Evolutionary conservation across 2,329 filamentous ascomycete genomes (phyloP).

Genomic region (Diaporthe amygdali): DNA sequence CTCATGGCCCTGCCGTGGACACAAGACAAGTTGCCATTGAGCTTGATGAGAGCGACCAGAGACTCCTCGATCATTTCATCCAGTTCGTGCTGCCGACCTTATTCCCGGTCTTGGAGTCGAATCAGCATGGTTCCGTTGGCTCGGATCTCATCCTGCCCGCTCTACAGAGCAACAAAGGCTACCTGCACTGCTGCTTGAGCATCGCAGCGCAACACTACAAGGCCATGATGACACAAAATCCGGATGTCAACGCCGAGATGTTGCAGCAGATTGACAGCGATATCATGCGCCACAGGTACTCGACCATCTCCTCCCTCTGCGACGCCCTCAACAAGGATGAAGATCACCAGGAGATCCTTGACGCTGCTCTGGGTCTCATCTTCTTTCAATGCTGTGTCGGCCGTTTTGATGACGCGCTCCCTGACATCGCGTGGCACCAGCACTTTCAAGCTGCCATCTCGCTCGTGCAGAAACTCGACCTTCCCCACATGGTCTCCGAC

Average conservation of each 20-base stretch:
- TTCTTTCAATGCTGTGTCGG: slow-evolving; percentile 96
- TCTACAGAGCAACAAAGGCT: slow-evolving; percentile 88
- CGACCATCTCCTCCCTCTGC: slow-evolving; percentile 85
- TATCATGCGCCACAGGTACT: slow-evolving; percentile 90
- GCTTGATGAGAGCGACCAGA: slow-evolving; percentile 86
- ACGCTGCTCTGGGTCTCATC: slow-evolving; percentile 92
- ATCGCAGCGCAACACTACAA: slow-evolving; percentile 93
- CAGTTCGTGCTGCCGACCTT: slow-evolving; percentile 85
- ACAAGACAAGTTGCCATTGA: slow-evolving; percentile 76
- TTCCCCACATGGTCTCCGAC: slow-evolving; percentile 71
- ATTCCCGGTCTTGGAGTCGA: slow-evolving; percentile 90
- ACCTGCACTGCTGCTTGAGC: slow-evolving; percentile 94
- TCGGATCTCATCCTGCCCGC: slow-evolving; percentile 86
- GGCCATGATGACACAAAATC: slow-evolving; percentile 68
- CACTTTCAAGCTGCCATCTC: slow-evolving; percentile 93
- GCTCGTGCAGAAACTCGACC: slow-evolving; percentile 82
- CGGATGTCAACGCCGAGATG: slow-evolving; percentile 87
- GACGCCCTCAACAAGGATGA: slow-evolving; percentile 80
- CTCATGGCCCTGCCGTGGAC: slow-evolving; percentile 68
- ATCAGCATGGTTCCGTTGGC: slow-evolving; percentile 82
- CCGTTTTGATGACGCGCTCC: slow-evolving; percentile 80
- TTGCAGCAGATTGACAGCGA: slow-evolving; percentile 84
- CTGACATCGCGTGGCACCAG: slow-evolving; percentile 95
- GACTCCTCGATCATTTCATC: slow-evolving; percentile 88
- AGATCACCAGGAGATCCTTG: slow-evolving; percentile 86